Conservation (phyloP, 352 stramenopile genomes). For the Globisporangium viniferum region DNA sequence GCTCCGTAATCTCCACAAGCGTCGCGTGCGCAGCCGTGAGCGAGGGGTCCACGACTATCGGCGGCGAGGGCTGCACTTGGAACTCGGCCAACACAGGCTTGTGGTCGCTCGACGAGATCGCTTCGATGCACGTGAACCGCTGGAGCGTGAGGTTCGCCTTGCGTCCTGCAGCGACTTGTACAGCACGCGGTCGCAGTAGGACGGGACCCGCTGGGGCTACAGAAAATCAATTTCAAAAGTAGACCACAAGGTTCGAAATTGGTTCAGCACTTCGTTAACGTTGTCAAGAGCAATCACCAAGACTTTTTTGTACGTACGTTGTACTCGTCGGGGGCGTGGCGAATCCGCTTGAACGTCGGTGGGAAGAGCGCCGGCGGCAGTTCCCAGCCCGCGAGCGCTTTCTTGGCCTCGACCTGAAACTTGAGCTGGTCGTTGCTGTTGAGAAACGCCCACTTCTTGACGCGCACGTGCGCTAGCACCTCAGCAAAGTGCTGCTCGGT, state of each 20-base stretch:
- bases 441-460: conserved; percentile 61
- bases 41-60: conserved; percentile 21
- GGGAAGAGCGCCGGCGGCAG: conserved; percentile 61
- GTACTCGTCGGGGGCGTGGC: conserved; percentile 40
- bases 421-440: conserved; percentile 79
- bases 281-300: background rate
- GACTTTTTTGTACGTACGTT: conserved; percentile 24
- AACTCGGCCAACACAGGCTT: conserved; percentile 75
- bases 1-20: conserved; percentile 54
- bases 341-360: conserved; percentile 83
- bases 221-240: background rate
- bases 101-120: conserved; percentile 80
- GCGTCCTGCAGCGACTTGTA: conserved; percentile 72
- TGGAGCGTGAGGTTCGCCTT: conserved; percentile 49
- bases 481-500: conserved; percentile 70
- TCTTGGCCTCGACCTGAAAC: conserved; percentile 54
- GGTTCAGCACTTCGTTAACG: too few relatives aligned
- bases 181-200: conserved; percentile 82
- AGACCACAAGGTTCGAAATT: background rate
- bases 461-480: conserved; percentile 51
- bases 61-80: conserved; percentile 33
- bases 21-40: conserved; percentile 30
- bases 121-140: conserved; percentile 55
- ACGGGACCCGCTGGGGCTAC: conserved; percentile 72
- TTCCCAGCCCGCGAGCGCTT: conserved; percentile 62